phyloP scores from a whole-genome alignment of 306 rosid genomes.

The Hylodesmum podocarpum region DNA sequence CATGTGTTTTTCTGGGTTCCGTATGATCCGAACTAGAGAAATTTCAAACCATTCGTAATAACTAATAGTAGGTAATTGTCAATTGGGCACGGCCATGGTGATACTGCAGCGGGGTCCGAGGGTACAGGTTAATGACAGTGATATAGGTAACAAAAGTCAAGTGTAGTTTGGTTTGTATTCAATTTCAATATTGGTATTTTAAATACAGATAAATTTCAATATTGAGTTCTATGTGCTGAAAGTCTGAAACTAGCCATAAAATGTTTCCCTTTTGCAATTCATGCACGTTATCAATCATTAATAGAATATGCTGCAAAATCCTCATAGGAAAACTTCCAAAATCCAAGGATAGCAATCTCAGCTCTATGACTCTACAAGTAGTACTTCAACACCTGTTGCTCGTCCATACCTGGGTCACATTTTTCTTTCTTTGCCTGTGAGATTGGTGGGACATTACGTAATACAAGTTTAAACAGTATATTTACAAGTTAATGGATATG shows the following conservation, averaged over 20 bases:
- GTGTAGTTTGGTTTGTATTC: neutral
- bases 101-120: neutral
- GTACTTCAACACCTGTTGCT: neutral
- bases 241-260: neutral
- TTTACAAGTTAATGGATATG: neutral
- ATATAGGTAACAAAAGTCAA: neutral
- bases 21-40: neutral
- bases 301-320: neutral
- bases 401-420: neutral
- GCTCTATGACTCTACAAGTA: neutral
- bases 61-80: neutral
- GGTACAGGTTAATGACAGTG: neutral
- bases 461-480: neutral
- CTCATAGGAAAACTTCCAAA: neutral
- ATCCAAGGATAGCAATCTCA: neutral
- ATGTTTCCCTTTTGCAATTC: neutral
- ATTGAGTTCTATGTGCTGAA: too few species aligned
- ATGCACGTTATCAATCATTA: neutral
- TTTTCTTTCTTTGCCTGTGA: neutral
- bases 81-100: neutral
- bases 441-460: neutral
- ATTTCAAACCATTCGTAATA: neutral
- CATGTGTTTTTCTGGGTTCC: neutral
- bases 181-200: conserved; percentile 4
- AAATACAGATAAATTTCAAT: neutral